Base-by-base conservation (phyloP, 306 rosid genomes). In the Sicyos edulis region DNA sequence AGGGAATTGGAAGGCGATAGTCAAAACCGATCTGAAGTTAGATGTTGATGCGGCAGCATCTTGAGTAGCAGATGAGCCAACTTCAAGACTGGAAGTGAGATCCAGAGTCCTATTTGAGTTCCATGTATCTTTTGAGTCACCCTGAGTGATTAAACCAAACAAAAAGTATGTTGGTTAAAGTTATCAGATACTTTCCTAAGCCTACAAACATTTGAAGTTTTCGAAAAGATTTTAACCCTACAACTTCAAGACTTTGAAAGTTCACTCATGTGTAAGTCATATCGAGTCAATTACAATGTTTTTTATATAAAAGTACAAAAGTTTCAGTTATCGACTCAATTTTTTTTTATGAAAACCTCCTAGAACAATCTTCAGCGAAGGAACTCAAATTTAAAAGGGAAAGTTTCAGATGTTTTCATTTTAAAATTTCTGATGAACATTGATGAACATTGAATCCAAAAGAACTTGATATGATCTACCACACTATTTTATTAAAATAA, bases 1-100 rank as follows among this genome's bases (percentile, higher is more conserved):
- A 8, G 97, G 96, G 77, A 93, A 89, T 83, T 93, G 97, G 83
- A 93, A 93, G 55, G 99, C 99, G 29, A 93, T 93, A 22, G 96
- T 93, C 83, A 93, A 84, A 76, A 93, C 91, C 0, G 99, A 91
- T 74, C 96, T 86, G 51, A 86, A 72, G 73, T 78, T 88, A 84
- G 83, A 65, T 4, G 86, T 59, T 50, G 84, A 60, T 63, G 79
- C 73, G 74, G 69, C 8, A 62, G 45, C 66, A 26, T 87, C 95
- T 64, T 82, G 86, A 0, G 82, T 65, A 17, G 81, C 80, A 54
- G 90, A 71, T 15, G 96, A 82, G 22, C 91, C 90, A 42, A 88
- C 89, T 83, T 91, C 99, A 59, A 91, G 90, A 79, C 95, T 95
- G 32, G 99, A 91, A 12, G 97, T 86, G 71, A 93, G 82, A 79